Evolutionary conservation across 1,139 yeast genomes (phyloP).

Genomic region (Oligophagozyma castellii): DNA sequence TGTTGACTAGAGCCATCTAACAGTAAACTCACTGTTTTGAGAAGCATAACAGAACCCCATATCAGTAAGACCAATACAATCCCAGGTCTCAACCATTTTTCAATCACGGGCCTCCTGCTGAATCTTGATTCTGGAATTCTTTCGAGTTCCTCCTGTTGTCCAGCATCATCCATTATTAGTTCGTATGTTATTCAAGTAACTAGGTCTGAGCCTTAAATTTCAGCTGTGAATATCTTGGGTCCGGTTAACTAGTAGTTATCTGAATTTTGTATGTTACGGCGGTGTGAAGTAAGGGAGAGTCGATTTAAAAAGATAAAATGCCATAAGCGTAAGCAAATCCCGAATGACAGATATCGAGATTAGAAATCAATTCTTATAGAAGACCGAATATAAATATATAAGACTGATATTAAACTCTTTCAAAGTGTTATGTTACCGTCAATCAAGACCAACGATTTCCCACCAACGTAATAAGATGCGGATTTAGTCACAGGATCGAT

Average conservation of each 20-base stretch:
- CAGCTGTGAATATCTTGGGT: no score
- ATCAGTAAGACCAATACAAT: slow-evolving; percentile 10
- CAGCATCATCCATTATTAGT: slow-evolving; percentile 2
- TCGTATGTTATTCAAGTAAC: no score
- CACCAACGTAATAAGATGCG: slow-evolving; percentile 20
- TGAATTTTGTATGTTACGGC: no score
- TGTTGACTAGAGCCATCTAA: neutral
- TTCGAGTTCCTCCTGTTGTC: slow-evolving; percentile 5
- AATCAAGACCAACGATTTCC: slow-evolving; percentile 26
- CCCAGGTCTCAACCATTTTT: slow-evolving; percentile 9
- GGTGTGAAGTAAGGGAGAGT: no score
- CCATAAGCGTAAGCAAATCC: no score
- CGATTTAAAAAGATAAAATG: no score
- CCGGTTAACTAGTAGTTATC: no score
- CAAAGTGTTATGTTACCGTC: slow-evolving; percentile 19
- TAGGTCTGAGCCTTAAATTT: no score
- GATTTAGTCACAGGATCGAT: slow-evolving; percentile 8
- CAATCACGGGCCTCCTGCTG: slow-evolving; percentile 4
- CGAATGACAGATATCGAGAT: no score
- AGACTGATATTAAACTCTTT: neutral
- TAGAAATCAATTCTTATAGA: neutral
- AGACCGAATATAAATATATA: neutral
- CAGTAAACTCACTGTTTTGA: slow-evolving; percentile 5
- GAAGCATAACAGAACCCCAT: slow-evolving; percentile 17
- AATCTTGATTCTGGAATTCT: slow-evolving; percentile 8